Evolutionary conservation across 768 basidiomycete genomes (phyloP), one percentile per base, ranked within the genome.

Genomic region (Lanmaoa pseudosensibilis): DNA sequence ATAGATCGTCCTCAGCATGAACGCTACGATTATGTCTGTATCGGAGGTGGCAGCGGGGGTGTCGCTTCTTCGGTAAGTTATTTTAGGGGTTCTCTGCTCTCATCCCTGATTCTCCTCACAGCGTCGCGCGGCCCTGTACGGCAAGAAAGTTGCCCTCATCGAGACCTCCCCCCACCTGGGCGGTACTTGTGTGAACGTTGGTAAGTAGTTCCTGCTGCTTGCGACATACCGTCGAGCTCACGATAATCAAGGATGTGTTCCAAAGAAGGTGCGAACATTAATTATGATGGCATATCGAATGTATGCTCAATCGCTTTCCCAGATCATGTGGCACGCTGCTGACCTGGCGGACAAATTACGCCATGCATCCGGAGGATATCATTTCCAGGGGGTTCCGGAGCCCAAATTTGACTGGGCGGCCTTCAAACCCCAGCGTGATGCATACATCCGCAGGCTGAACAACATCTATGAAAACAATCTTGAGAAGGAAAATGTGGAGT

Each of bases 281-380:
- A 46, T 21, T 4, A 43, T 25, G 37, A 56, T 32, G 11, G 4
- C 48, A 33, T 38, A 6, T 44, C 30, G 23, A 54, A 41, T 38
- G 1, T 15, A 36, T 45, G 11, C 21, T 33, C 39, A 50, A 59
- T 23, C 43, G 4, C 9, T 33, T 56, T 52, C 55, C 15, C 30
- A 96, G 92, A 86, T 99, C 53, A 98, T 98, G 96, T 99, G 96
- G 96, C 89, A 94, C 60, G 92, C 93, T 39, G 90, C 92, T 27
- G 92, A 95, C 74, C 76, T 93, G 54, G 86, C 88, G 32, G 95
- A 98, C 67, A 91, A 88, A 71, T 74, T 98, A 34, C 78, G 80
- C 27, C 83, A 90, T 62, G 91, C 94, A 55, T 78, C 82, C 16
- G 69, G 80, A n/a, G 86, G 83, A 18, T 92, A 90, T 73, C 81